phyloP scores from a whole-genome alignment of 2,329 filamentous ascomycete genomes.

The Cladophialophora bantiana region DNA sequence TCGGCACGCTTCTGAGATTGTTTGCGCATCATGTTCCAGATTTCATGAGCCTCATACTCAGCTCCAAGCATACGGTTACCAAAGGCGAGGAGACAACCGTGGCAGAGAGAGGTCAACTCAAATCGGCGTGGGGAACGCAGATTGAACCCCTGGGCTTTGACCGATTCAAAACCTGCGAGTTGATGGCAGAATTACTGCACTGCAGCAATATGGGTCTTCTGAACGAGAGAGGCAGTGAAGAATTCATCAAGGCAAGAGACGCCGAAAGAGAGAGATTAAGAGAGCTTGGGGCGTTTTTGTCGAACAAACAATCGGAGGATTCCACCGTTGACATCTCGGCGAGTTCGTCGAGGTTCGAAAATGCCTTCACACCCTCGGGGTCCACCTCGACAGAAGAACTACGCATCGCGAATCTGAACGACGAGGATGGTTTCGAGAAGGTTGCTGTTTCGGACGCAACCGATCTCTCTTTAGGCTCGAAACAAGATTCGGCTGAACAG shows the following conservation, averaged over 20 bases:
- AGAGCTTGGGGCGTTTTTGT: conserved; percentile 73
- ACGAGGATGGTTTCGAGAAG: conserved; percentile 94
- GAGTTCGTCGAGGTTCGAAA: conserved; percentile 52
- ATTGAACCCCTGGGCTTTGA: conserved; percentile 97
- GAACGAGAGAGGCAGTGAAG: conserved; percentile 89
- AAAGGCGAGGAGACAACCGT: conserved; percentile 65
- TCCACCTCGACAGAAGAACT: conserved; percentile 67
- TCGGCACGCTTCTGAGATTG: conserved; percentile 84
- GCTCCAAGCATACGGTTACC: conserved; percentile 66
- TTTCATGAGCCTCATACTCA: conserved; percentile 90
- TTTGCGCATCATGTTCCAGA: conserved; percentile 92
- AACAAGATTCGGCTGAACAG: conserved; percentile 76
- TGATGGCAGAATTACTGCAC: conserved; percentile 96
- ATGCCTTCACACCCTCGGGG: conserved; percentile 48
- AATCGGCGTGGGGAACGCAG: conserved; percentile 86
- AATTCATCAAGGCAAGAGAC: conserved; percentile 81
- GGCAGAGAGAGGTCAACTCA: conserved; percentile 75
- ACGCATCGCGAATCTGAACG: conserved; percentile 79
- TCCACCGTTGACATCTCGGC: conserved; percentile 65
- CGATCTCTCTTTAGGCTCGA: conserved; percentile 66
- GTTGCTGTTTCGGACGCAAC: conserved; percentile 77
- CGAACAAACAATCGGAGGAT: conserved; percentile 52
- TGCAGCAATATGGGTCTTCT: conserved; percentile 98
- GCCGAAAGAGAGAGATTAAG: conserved; percentile 80
- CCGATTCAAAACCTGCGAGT: conserved; percentile 96